phyloP scores from a whole-genome alignment of 2,329 filamentous ascomycete genomes.

The Alternaria infectoria region DNA sequence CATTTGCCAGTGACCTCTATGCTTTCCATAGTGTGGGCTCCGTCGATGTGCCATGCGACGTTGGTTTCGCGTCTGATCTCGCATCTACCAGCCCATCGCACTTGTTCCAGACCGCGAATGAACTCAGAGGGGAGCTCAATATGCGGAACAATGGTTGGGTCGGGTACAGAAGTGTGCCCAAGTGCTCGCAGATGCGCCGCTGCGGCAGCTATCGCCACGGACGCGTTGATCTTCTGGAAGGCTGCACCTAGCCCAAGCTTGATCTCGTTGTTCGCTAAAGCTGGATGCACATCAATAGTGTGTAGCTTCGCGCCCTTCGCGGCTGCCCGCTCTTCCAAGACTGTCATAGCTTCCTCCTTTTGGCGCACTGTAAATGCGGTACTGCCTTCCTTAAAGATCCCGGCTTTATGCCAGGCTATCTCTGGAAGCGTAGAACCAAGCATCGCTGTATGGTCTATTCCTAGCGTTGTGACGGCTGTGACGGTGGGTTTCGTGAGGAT shows the following conservation, averaged over 20 bases:
- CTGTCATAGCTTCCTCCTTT: slow-evolving; percentile 59
- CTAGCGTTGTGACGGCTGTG: slow-evolving; percentile 78
- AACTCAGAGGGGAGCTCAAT: slow-evolving; percentile 66
- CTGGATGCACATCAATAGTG: slow-evolving; percentile 57
- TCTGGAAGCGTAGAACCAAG: slow-evolving; percentile 78
- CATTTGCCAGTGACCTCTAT: slow-evolving; percentile 77
- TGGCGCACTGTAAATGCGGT: slow-evolving; percentile 70
- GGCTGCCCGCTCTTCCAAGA: slow-evolving; percentile 62
- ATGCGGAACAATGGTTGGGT: slow-evolving; percentile 33
- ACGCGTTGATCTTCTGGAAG: slow-evolving; percentile 69
- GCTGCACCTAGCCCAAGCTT: slow-evolving; percentile 66
- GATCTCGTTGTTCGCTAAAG: slow-evolving; percentile 52
- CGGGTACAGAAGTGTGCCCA: slow-evolving; percentile 51
- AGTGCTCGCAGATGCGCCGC: slow-evolving; percentile 61
- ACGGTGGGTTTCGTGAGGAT: slow-evolving; percentile 74
- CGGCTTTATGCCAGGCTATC: slow-evolving; percentile 92
- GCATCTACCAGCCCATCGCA: slow-evolving; percentile 77
- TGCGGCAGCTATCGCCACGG: slow-evolving; percentile 65
- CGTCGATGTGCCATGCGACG: slow-evolving; percentile 81
- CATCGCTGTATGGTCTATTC: slow-evolving; percentile 84
- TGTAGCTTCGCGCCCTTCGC: slow-evolving; percentile 57
- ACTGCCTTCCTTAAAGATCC: slow-evolving; percentile 76
- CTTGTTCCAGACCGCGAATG: slow-evolving; percentile 67
- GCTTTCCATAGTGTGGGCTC: slow-evolving; percentile 86
- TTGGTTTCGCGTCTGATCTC: slow-evolving; percentile 66